Base-by-base conservation (phyloP, 2,329 filamentous ascomycete species). In the Rhinocladiella mackenziei region DNA sequence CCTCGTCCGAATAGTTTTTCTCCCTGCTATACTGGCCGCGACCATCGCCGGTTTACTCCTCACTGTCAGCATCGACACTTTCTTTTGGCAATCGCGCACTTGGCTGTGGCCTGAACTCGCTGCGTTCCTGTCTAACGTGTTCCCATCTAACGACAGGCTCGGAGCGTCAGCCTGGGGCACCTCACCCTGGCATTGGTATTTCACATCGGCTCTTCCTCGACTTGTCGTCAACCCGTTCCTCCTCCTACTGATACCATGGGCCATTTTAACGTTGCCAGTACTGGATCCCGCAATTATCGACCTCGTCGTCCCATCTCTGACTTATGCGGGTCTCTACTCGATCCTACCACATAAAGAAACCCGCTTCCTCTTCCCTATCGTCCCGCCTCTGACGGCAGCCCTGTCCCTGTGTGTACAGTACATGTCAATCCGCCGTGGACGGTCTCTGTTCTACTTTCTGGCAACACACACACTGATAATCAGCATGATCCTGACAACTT, bases 271-370 rank as follows among this genome's bases (percentile, higher is more conserved):
- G 7, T 18, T 22, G 8, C 34, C 36, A 4, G 23, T 28, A 8
- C 4, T 43, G 1, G 13, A 29, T 71, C 69, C 43, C 69, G 79
- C 18, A 73, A 62, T 76, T 4, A 58, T 86, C 0, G 71, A 73
- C 29, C 65, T 81, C 6, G 57, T 86, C 3, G 56, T 83, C 2
- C 89, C 92, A 0, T 75, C 78, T 7, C 54, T 94, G 1, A 64
- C 77, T 20, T 98, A 89, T 63, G 73, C 94, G 14, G 75, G 75
- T 3, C 65, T 94, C 31, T 97, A 95, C 71, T 95, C 88, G 52
- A 58, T 88, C 38, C 84, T 95, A 50, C 89, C 91, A 0, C 92
- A 98, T 70, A 98, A 98, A 63, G 92, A 98, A 68, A 85, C 89
- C 63, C 85, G 92, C 13, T 98, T 98, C 71, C 83, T 98, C 56